Evolutionary conservation across 768 basidiomycete species (phyloP).

Genomic region (Cubamyces sp.): DNA sequence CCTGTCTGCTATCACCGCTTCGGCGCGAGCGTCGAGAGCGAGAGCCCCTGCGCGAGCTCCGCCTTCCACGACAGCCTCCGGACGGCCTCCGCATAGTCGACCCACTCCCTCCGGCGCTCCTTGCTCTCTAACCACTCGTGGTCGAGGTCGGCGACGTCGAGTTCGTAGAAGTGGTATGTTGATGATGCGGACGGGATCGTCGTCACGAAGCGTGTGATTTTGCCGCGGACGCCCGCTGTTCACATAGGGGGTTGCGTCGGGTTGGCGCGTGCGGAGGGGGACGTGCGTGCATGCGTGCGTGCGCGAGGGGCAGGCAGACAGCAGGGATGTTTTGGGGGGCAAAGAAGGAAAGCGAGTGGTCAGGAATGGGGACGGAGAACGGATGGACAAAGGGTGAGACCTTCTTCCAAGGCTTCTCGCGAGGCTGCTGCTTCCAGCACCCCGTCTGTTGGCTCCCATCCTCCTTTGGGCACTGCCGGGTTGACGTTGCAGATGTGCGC

Average conservation of each 20-base stretch:
- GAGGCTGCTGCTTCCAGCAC: slow-evolving; percentile 85
- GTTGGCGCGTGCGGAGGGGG: slow-evolving; percentile 27
- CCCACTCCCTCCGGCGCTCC: slow-evolving; percentile 86
- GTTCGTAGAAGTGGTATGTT: slow-evolving; percentile 90
- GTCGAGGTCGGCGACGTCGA: slow-evolving; percentile 79
- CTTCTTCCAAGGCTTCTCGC: slow-evolving; percentile 94
- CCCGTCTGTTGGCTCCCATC: slow-evolving; percentile 84
- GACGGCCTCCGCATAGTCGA: slow-evolving; percentile 82
- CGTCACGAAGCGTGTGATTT: slow-evolving; percentile 81
- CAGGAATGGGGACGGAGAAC: slow-evolving; percentile 57
- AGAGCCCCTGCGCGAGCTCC: slow-evolving; percentile 80
- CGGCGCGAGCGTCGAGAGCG: slow-evolving; percentile 71
- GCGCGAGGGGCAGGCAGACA: slow-evolving; percentile 31
- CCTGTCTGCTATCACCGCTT: slow-evolving; percentile 42
- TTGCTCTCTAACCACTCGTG: slow-evolving; percentile 80
- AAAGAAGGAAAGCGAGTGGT: slow-evolving; percentile 31
- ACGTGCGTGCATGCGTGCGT: slow-evolving; percentile 22
- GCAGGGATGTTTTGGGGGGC: slow-evolving; percentile 35
- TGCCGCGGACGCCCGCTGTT: slow-evolving; percentile 87
- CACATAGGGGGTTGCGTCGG: slow-evolving; percentile 30
- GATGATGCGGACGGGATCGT: slow-evolving; percentile 79
- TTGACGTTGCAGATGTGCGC: slow-evolving; percentile 2
- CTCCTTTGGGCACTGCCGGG: slow-evolving; percentile 84
- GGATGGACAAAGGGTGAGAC: slow-evolving; percentile 86
- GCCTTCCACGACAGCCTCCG: slow-evolving; percentile 79